phyloP scores from a whole-genome alignment of 2,329 filamentous ascomycete genomes.

The Colletotrichum sojae region DNA sequence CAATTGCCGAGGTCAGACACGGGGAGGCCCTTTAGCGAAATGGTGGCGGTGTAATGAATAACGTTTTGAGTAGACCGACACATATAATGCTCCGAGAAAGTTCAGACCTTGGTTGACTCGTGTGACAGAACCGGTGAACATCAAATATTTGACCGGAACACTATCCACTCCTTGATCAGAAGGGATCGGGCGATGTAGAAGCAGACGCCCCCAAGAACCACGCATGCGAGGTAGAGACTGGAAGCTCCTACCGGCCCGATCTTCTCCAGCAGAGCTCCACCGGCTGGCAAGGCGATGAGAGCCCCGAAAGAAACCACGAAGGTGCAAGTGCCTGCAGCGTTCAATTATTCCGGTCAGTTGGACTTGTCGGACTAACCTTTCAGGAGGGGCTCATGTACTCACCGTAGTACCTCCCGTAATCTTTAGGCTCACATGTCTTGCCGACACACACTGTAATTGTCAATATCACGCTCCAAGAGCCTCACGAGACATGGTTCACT shows the following conservation, averaged over 20 bases:
- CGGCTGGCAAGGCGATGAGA: background rate
- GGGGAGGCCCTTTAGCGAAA: background rate
- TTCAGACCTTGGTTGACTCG: too few species aligned
- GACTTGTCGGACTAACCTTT: too few species aligned
- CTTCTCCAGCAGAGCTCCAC: conserved; percentile 10
- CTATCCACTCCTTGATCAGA: conserved; percentile 10
- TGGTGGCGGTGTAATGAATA: background rate
- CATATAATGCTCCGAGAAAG: too few species aligned
- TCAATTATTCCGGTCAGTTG: too few species aligned
- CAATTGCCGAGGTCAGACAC: background rate
- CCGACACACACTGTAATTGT: conserved; percentile 57
- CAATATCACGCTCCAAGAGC: too few species aligned
- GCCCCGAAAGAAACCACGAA: conserved; percentile 10
- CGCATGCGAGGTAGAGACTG: background rate
- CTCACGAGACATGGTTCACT: background rate
- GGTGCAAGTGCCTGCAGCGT: conserved; percentile 1
- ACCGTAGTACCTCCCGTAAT: conserved; percentile 52
- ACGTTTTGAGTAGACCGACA: too few species aligned
- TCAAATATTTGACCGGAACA: conserved; percentile 17
- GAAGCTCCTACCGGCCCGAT: background rate
- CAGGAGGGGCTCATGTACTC: fast-evolving
- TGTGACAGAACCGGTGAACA: too few species aligned
- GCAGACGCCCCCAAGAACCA: conserved; percentile 9
- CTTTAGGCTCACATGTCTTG: conserved; percentile 60
- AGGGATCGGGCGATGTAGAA: conserved; percentile 10